Evolutionary conservation across 805 yeast species (phyloP).

Genomic region (Priceomyces melissophilus): DNA sequence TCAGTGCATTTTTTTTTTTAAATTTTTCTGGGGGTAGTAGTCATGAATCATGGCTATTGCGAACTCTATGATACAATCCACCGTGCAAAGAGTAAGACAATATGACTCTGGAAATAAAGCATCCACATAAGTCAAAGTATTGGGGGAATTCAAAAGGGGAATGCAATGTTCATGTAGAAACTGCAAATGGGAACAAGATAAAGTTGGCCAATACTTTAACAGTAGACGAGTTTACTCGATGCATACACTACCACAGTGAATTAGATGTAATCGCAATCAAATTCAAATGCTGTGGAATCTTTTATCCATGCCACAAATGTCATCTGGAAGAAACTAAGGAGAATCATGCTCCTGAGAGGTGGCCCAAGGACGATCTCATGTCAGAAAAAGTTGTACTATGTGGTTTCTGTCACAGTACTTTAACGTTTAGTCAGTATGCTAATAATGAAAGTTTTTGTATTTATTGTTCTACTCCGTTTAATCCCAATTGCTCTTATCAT

Average conservation of each 20-base stretch:
- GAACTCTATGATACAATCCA: too few species aligned
- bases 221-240: conserved; percentile 33
- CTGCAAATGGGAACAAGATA: not conserved
- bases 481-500: conserved; percentile 38
- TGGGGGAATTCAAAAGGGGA: too few species aligned
- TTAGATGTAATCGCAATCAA: conserved; percentile 39
- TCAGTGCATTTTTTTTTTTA: too few species aligned
- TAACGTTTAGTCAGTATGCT: conserved; percentile 27
- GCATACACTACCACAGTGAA: conserved; percentile 32
- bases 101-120: too few species aligned
- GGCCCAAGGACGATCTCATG: conserved; percentile 5
- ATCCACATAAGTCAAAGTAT: too few species aligned
- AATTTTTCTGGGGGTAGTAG: too few species aligned
- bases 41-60: too few species aligned
- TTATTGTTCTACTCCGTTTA: conserved; percentile 26
- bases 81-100: too few species aligned
- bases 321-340: conserved; percentile 17
- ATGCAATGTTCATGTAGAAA: too few species aligned
- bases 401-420: conserved; percentile 30
- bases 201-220: conserved; percentile 8
- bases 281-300: conserved; percentile 34
- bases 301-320: conserved; percentile 40
- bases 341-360: conserved; percentile 10
- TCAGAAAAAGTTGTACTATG: conserved; percentile 28
- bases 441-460: conserved; percentile 15